Evolutionary conservation across 148 eudicot genomes (phyloP), one percentile per base, ranked within the genome.

Genomic region (Bassia scoparia): DNA sequence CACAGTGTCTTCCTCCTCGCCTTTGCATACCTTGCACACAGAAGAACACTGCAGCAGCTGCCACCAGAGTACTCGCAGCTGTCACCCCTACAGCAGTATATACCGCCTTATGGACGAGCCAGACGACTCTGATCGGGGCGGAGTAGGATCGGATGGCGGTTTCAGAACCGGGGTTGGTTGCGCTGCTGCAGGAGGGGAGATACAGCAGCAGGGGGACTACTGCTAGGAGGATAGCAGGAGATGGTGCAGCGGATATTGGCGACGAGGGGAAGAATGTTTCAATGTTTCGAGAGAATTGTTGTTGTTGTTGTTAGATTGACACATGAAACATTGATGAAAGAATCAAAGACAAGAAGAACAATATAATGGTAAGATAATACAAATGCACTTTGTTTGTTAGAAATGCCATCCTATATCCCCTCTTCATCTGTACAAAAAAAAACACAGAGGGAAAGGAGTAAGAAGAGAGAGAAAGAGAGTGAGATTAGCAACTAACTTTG

Each of bases 41-140:
- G 38, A 90, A 83, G 75, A 90, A 85, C 11, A 88, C 50, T 4
- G 86, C 62, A 0, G 69, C 90, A 0, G 94, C 90, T n/a, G 88
- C 50, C 26, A 86, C 75, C 2, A 93, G 21, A 3, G 92, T 84
- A 74, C 82, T 79, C 2, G 86, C 90, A 4, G 90, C 97, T 4
- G 98, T 94, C 23, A 73, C 89, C 0, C 77, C 88, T 8, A 94
- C 84, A 3, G 98, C 98, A 9, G 80, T 84, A 0, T 69, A 79
- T 61, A 94, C 81, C 2, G 85, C 83, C 43, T 82, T 81, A 43
- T 61, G 82, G 90, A 83, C 2, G 87, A 54, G 20, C 53, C 53
- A 11, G 72, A 46, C 4, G 62, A 43, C n/a, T n/a, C n/a, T 15
- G 65, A 3, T 12, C 63, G 58, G 0, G 63, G 8, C 30, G 4